Conservation (phyloP, 169 alveolate species). For the Plasmodium cynomolgi region DNA sequence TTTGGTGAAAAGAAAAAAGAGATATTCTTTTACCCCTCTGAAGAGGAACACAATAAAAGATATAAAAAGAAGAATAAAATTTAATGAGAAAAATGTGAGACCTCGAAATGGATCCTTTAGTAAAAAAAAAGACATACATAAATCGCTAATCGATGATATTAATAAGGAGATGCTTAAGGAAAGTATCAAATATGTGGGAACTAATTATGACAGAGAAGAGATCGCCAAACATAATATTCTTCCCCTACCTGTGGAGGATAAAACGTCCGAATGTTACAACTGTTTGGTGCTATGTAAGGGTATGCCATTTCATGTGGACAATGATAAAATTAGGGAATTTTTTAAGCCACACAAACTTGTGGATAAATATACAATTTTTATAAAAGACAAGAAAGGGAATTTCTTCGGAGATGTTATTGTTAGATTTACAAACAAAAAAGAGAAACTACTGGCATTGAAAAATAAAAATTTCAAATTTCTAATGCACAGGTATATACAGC, state of each 20-base stretch:
- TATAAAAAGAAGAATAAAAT: constrained; percentile 38
- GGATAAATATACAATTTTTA: constrained; percentile 56
- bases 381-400: constrained; percentile 69
- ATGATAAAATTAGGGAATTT: constrained; percentile 20
- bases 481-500: constrained; percentile 70
- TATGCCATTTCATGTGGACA: constrained; percentile 55
- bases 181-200: constrained; percentile 19
- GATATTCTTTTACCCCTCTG: constrained; percentile 54
- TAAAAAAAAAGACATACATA: constrained; percentile 47
- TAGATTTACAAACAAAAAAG: constrained; percentile 62
- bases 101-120: not conserved
- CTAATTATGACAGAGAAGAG: constrained; percentile 7
- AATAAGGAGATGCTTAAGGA: constrained; percentile 41
- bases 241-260: constrained; percentile 46
- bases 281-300: constrained; percentile 71
- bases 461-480: constrained; percentile 70
- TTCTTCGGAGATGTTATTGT: constrained; percentile 73
- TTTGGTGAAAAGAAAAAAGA: constrained; percentile 6
- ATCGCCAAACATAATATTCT: constrained; percentile 1
- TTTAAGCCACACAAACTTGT: constrained; percentile 64
- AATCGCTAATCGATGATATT: constrained; percentile 57
- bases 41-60: constrained; percentile 41
- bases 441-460: constrained; percentile 56
- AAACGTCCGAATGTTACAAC: constrained; percentile 18
- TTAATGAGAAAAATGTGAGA: constrained; percentile 12